Evolutionary conservation across 78 protist genomes (phyloP).

Genomic region (Isochrysis galbana): DNA sequence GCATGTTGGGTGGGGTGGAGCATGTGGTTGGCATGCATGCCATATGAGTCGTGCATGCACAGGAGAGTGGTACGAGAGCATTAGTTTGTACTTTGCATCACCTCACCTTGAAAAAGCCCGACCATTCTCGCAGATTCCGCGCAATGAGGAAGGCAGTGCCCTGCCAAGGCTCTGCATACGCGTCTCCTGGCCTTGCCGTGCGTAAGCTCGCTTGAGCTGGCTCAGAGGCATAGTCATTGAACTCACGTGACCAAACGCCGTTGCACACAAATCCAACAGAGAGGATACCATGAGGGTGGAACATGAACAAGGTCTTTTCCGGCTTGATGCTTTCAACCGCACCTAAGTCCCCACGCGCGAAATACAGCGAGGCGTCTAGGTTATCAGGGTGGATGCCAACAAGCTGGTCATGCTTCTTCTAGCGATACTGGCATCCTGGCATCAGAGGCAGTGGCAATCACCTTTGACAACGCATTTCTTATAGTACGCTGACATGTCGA

Average conservation of each 20-base stretch:
- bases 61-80: background rate
- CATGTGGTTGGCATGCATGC: too few relatives aligned
- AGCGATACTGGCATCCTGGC: too few relatives aligned
- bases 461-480: background rate
- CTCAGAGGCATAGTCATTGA: background rate
- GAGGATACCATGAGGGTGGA: slow-evolving; percentile 7
- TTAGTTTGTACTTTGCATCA: background rate
- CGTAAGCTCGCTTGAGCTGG: background rate
- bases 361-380: too few relatives aligned
- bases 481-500: background rate
- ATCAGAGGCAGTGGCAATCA: too few relatives aligned
- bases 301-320: background rate
- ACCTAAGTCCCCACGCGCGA: too few relatives aligned
- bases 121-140: background rate
- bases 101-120: background rate
- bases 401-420: too few relatives aligned
- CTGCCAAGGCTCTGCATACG: background rate
- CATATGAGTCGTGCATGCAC: too few relatives aligned
- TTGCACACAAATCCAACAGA: background rate
- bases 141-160: background rate
- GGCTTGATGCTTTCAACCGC: background rate
- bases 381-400: too few relatives aligned
- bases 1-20: background rate
- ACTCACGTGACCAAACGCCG: background rate
- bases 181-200: background rate